These are phyloP conservation scores for Roridomyces roridus DNA, from an alignment of 768 basidiomycete genomes.

Conservation along the genomic window DNA sequence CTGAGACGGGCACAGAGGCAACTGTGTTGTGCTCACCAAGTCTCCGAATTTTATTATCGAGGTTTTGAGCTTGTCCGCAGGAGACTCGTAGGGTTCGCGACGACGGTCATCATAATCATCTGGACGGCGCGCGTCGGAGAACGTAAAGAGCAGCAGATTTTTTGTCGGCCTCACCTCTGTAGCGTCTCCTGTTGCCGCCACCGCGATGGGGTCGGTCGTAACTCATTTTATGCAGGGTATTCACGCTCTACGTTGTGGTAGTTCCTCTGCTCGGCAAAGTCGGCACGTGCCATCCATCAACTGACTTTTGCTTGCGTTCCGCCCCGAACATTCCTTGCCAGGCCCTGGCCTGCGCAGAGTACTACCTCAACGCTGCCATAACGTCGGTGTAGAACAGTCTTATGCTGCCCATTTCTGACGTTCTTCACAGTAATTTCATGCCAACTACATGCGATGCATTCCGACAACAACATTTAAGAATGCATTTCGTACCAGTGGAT, in stretches of 20 bases:
- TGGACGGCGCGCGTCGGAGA: constrained; percentile 33
- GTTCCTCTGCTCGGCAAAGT: not conserved
- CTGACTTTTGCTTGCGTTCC: too few relatives aligned
- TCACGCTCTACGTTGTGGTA: constrained; percentile 23
- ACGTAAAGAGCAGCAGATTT: constrained; percentile 27
- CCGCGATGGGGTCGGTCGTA: constrained; percentile 58
- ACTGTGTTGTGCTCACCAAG: constrained; percentile 61
- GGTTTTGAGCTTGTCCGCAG: constrained; percentile 72
- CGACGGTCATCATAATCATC: constrained; percentile 77
- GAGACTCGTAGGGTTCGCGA: constrained; percentile 68
- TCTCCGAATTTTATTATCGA: constrained; percentile 79
- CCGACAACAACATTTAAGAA: constrained; percentile 59
- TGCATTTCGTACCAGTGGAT: constrained; percentile 29
- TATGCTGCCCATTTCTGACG: constrained; percentile 5
- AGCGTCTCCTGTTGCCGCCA: constrained; percentile 52
- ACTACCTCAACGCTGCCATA: not conserved
- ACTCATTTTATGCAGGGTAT: constrained; percentile 51
- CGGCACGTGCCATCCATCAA: not conserved
- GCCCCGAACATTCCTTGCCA: not conserved
- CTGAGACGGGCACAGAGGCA: constrained; percentile 8
- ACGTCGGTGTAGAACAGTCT: constrained; percentile 19
- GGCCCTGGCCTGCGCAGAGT: constrained; percentile 8
- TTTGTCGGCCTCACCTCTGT: constrained; percentile 57
- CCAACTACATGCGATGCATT: constrained; percentile 75
- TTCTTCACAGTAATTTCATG: constrained; percentile 47